Evolutionary conservation across 192 early-diverging fungal genomes (phyloP), one percentile per base, ranked within the genome.

Genomic region (Backusella australiensis): DNA sequence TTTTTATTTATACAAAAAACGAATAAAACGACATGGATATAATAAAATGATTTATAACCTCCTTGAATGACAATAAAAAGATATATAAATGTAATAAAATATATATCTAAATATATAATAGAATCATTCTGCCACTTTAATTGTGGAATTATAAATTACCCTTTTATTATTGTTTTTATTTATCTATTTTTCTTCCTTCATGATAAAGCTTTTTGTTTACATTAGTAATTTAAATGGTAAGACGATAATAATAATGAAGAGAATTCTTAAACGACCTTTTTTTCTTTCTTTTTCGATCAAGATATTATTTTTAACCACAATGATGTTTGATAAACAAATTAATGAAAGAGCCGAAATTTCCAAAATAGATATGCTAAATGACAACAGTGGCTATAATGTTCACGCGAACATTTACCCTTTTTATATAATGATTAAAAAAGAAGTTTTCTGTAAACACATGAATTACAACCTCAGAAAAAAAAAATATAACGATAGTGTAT

Each of bases 361-460:
- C 46, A 49, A 49, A 29, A 63, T 63, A 63, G 23, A 63, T 63
- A 63, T 63, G 21, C 56, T 29, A 63, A 63, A 29, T 29, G 56
- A 63, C 56, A 63, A 63, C 56, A 63, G 56, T 63, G 56, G 56
- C 23, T 63, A 63, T 29, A 21, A 63, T 29, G 26, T 63, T 63
- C 56, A 63, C 56, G 56, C 56, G 56, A 63, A 63, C 23, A 63
- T 63, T 29, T 63, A 29, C 56, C 56, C 26, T 63, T 59, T 59
- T 59, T 59, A 23, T 59, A 59, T 29, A 26, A 11, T 59, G 52
- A 56, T 56, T 56, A 56, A 59, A 59, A 59, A 59, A 59, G 23
- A 59, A 26, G 8, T 23, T 49, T 59, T 59, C 53, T 59, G 53
- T 59, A 59, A 59, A 59, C 53, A 59, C 53, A 59, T 59, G 53